These are phyloP conservation scores for Aspergillus sclerotialis DNA, from an alignment of 2,329 filamentous ascomycete species.

Conservation along the genomic window DNA sequence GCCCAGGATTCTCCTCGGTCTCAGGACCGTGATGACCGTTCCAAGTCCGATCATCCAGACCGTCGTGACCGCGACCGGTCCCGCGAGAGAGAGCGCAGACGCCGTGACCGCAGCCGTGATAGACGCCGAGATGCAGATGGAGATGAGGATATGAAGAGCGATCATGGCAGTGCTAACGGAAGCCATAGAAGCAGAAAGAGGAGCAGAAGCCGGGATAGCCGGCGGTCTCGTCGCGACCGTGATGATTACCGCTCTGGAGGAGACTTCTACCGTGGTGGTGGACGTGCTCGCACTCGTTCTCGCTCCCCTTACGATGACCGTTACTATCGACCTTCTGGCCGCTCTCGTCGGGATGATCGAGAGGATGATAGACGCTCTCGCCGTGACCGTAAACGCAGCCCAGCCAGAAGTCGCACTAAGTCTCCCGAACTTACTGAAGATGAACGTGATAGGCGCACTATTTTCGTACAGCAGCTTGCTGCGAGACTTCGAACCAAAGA, in stretches of 20 bases:
- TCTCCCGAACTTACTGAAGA: slow-evolving; percentile 76
- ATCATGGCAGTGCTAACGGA: slow-evolving; percentile 61
- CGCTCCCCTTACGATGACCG: slow-evolving; percentile 61
- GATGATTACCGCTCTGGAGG: slow-evolving; percentile 50
- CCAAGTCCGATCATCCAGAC: slow-evolving; percentile 50
- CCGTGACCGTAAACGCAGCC: slow-evolving; percentile 42
- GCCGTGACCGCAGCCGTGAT: slow-evolving; percentile 55
- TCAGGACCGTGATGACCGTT: slow-evolving; percentile 53
- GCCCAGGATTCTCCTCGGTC: slow-evolving; percentile 26
- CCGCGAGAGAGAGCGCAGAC: slow-evolving; percentile 50
- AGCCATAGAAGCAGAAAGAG: slow-evolving; percentile 73
- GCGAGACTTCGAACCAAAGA: slow-evolving; percentile 88
- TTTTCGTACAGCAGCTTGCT: slow-evolving; percentile 97
- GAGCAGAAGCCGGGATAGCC: slow-evolving; percentile 70
- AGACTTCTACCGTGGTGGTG: slow-evolving; percentile 63
- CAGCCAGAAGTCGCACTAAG: slow-evolving; percentile 37
- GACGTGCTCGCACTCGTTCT: slow-evolving; percentile 61
- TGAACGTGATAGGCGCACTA: slow-evolving; percentile 90
- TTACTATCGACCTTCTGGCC: slow-evolving; percentile 46
- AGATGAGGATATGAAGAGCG: slow-evolving; percentile 57
- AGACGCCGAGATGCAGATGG: slow-evolving; percentile 45
- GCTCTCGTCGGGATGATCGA: slow-evolving; percentile 44
- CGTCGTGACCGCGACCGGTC: slow-evolving; percentile 53
- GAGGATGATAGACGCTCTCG: slow-evolving; percentile 43
- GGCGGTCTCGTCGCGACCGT: slow-evolving; percentile 62